Conservation (phyloP, 106 monocot species). For the Dendrobium nobile region DNA sequence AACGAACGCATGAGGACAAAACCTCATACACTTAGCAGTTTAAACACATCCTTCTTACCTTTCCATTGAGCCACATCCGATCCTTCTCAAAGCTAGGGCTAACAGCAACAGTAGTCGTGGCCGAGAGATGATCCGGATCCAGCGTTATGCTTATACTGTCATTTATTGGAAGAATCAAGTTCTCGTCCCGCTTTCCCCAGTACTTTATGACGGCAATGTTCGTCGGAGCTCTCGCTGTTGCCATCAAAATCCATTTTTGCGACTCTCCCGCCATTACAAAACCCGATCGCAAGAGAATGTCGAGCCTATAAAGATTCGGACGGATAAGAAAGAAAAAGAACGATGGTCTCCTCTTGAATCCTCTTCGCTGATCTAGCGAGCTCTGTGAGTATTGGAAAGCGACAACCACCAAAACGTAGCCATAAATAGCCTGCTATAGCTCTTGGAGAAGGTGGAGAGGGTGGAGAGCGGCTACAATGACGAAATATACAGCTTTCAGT, state of each 20-base stretch:
- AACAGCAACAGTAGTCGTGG: slow-evolving; percentile 91
- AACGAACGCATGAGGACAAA: not conserved
- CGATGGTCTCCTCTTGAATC: not conserved
- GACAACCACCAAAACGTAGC: not conserved
- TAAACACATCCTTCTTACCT: slow-evolving; percentile 24
- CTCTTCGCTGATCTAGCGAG: not conserved
- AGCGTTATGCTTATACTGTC: slow-evolving; percentile 93
- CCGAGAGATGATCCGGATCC: slow-evolving; percentile 84
- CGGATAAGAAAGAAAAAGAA: not conserved
- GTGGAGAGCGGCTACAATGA: too few species aligned
- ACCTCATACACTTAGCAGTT: not conserved
- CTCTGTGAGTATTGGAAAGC: not conserved
- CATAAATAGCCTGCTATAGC: not conserved
- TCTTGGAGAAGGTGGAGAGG: too few species aligned
- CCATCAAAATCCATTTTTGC: slow-evolving; percentile 66
- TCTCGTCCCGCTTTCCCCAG: slow-evolving; percentile 96
- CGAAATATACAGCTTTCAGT: too few species aligned
- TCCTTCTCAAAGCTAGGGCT: slow-evolving; percentile 76
- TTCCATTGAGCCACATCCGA: slow-evolving; percentile 97
- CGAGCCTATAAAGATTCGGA: not conserved
- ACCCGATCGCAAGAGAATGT: not conserved
- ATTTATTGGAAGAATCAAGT: slow-evolving; percentile 84
- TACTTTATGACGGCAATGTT: slow-evolving; percentile 99
- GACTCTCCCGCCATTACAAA: slow-evolving; percentile 15
- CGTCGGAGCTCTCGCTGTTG: slow-evolving; percentile 81